Evolutionary conservation across 106 monocot species (phyloP), one percentile per base, ranked within the genome.

Genomic region (Dioscorea dumetorum): DNA sequence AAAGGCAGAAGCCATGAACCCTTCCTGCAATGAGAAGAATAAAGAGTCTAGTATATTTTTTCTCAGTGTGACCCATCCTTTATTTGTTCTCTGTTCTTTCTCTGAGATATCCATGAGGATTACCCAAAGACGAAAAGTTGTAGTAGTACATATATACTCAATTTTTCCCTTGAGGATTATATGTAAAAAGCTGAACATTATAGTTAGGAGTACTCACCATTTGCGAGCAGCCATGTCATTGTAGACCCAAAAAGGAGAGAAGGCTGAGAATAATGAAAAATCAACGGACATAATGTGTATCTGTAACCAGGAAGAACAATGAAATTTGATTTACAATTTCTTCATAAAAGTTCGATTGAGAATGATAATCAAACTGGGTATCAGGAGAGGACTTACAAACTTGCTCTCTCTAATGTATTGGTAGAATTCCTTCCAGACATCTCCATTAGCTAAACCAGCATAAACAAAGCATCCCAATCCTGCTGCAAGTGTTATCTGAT

Each of bases 241-340:
- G 85, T 93, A 99, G 23, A 99, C 93, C 93, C 99, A 99, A 60
- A 99, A 99, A 5, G 99, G 84, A 69, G 93, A 82, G 64, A 99
- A 93, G 21, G 90, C 82, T 12, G 90, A 83, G 15, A 87, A 66
- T 28, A 99, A 78, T 58, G 61, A 73, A 62, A 93, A 99, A 76
- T 93, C 99, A 69, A 99, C 57, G 66, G 76, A 80, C 31, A 70
- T 99, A 16, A 59, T 69, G 75, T 99, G 99, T 64, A 99, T 85
- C 99, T 95, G 77, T 24, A 77, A 32, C 51, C 15, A 48, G 22
- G 19, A 12, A 72, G 56, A 16, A 35, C 52, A 53, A 60, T 9
- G 22, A 14, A 16, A n/a, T 41, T 52, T 22, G 22, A 24, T 35
- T 41, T 6, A 41, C 0, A 6, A 41, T 41, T 41, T 41, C 41